A percentile compares a stretch with the other conserved stretches of the same genome.
Evolutionary conservation across 352 stramenopile species (phyloP).

Genomic region (Pythium sp.): DNA sequence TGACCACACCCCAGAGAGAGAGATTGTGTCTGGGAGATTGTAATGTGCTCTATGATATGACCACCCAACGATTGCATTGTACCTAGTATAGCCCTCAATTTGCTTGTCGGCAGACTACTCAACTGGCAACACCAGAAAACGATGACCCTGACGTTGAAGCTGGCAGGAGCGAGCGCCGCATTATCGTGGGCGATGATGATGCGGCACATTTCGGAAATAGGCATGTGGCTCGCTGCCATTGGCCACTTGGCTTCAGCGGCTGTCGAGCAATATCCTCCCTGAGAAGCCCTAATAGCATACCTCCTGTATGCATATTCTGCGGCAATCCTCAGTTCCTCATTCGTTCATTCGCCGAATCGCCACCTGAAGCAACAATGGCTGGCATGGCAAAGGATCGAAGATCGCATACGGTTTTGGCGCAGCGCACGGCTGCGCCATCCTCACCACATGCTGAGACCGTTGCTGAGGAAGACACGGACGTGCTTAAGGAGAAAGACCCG

Average conservation of each 20-base stretch:
- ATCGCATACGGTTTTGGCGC: not conserved
- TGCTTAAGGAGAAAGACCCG: slow-evolving; percentile 32
- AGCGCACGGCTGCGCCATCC: not conserved
- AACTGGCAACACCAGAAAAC: too few species aligned
- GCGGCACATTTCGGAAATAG: not conserved
- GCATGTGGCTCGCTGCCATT: not conserved
- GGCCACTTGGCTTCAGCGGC: too few species aligned
- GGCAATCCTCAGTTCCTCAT: too few species aligned
- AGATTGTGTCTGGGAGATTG: too few species aligned
- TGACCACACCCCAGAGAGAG: too few species aligned
- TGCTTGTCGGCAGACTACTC: too few species aligned
- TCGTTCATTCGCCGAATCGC: not conserved
- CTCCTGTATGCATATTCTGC: not conserved
- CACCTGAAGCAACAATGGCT: not conserved
- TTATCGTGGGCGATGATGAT: not conserved
- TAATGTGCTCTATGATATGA: too few species aligned
- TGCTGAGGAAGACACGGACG: slow-evolving; percentile 40
- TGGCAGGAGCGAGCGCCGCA: not conserved
- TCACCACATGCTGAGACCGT: slow-evolving; percentile 2
- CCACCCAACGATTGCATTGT: too few species aligned
- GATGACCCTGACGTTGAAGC: not conserved
- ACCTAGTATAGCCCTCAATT: too few species aligned
- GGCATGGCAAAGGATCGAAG: not conserved
- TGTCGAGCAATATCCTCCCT: too few species aligned
- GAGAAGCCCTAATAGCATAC: not conserved